phyloP scores from a whole-genome alignment of 345 rosid species.

The Populus ilicifolia region DNA sequence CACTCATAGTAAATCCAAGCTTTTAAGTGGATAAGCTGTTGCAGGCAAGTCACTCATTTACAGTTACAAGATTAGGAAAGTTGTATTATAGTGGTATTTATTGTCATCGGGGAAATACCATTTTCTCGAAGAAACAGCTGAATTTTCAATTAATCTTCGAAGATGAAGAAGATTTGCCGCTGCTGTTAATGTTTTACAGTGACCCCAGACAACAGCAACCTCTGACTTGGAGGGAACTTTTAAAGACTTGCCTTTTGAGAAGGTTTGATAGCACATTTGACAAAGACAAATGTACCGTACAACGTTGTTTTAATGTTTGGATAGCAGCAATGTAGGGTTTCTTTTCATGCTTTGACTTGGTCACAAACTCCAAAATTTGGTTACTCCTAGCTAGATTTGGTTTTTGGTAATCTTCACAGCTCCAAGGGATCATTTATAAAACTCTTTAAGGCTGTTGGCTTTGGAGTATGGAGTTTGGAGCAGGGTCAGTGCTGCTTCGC shows the following conservation, averaged over 20 bases:
- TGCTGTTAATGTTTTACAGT: not conserved
- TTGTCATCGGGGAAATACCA: not conserved
- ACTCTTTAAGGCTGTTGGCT: not conserved
- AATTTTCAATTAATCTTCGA: not conserved
- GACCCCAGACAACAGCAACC: not conserved
- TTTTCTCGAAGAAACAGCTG: not conserved
- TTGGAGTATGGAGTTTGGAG: not conserved
- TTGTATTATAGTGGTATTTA: not conserved
- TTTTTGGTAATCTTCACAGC: not conserved
- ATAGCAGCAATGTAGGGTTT: not conserved
- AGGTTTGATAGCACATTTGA: not conserved
- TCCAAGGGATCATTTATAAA: not conserved
- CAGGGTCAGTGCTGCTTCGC: not conserved
- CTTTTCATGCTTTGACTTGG: not conserved
- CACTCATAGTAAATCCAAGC: not conserved
- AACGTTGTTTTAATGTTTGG: not conserved
- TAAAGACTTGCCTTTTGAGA: not conserved
- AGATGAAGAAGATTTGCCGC: not conserved
- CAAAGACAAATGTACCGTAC: not conserved
- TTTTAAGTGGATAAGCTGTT: not conserved
- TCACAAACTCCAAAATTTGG: not conserved
- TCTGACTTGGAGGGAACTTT: not conserved
- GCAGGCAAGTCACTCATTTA: not conserved
- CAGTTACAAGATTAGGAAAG: not conserved
- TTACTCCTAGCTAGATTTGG: not conserved